Evolutionary conservation across 2,329 filamentous ascomycete genomes (phyloP).

Genomic region (Aspergillus viridinutans): DNA sequence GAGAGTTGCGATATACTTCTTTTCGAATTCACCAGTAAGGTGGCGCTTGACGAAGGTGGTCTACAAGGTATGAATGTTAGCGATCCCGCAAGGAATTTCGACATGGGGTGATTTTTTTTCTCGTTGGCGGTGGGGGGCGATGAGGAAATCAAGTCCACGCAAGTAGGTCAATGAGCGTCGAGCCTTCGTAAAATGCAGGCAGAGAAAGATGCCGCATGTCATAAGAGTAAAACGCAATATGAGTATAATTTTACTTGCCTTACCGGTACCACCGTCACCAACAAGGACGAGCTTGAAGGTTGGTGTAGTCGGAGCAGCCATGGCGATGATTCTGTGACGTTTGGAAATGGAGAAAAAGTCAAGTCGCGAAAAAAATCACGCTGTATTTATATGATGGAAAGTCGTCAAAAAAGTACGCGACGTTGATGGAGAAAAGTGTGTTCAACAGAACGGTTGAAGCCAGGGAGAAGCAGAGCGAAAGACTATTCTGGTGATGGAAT

Average conservation of each 20-base stretch:
- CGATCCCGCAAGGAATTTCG: slow-evolving; percentile 11
- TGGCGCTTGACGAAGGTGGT: slow-evolving; percentile 99
- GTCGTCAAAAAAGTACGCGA: slow-evolving; percentile 19
- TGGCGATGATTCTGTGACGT: slow-evolving; percentile 39
- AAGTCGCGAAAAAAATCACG: slow-evolving; percentile 11
- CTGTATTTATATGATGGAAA: slow-evolving; percentile 9
- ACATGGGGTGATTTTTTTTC: slow-evolving; percentile 22
- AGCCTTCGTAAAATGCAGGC: not conserved
- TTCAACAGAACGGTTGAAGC: slow-evolving; percentile 18
- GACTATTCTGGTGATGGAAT: slow-evolving; percentile 26
- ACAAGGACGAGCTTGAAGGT: slow-evolving; percentile 99
- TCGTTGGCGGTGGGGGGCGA: slow-evolving; percentile 25
- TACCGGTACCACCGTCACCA: slow-evolving; percentile 98
- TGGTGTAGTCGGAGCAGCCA: slow-evolving; percentile 63
- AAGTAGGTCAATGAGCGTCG: not conserved
- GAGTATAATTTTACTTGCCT: slow-evolving; percentile 59
- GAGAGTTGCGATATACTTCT: slow-evolving; percentile 99
- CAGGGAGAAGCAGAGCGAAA: slow-evolving; percentile 26
- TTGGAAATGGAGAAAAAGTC: slow-evolving; percentile 10
- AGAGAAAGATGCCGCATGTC: not conserved
- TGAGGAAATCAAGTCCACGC: slow-evolving; percentile 9
- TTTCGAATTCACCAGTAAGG: slow-evolving; percentile 99
- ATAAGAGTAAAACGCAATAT: slow-evolving; percentile 6
- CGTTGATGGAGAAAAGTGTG: slow-evolving; percentile 16
- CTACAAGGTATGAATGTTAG: slow-evolving; percentile 47